Evolutionary conservation across 805 yeast species (phyloP), one percentile per base, ranked within the genome.

Genomic region (Saccharomycopsis sp.): DNA sequence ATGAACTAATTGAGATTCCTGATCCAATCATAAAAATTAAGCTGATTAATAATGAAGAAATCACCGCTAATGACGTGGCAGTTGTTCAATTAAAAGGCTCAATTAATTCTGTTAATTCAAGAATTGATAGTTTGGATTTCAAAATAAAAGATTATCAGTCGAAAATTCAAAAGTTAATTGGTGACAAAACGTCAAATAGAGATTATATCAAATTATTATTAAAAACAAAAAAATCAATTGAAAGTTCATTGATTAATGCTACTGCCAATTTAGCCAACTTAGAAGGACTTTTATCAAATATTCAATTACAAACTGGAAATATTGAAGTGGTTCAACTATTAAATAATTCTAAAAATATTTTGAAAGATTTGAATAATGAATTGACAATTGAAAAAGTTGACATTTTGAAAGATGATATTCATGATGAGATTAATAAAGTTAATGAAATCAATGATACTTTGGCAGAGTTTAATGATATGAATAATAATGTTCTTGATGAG

Each of bases 401-500:
- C 17, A 15, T 26, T 15, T 31, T 46, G 23, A 29, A 36, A 30
- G 42, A 37, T 13, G 41, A 44, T 26, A 34, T 46, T 9, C 33
- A 36, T 14, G 47, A 35, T 5, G 39, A 44, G 21, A 17, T 20
- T 28, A 27, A 13, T 17, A 37, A 41, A 28, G 39, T 47, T 20
- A 26, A 39, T n/a, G 38, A 38, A 12, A 28, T 46, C 17, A 43
- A 40, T 27, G 39, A 41, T 13, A 37, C 34, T 9, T 37, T 42
- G 33, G 13, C 38, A 6, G 31, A 32, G 21, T 39, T 42, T 21
- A 39, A 40, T 32, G 33, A 28, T 18, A 21, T 5, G 2, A 36
- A 49, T 18, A 55, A 55, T 34, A 55, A 47, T 5, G 49, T 50
- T 32, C 49, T 45, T 17, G 49, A 50, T 4, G 57, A 55, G 19